Evolutionary conservation across 192 early-diverging fungal species (phyloP), one percentile per base, ranked within the genome.

Genomic region (Coemansia sp.): DNA sequence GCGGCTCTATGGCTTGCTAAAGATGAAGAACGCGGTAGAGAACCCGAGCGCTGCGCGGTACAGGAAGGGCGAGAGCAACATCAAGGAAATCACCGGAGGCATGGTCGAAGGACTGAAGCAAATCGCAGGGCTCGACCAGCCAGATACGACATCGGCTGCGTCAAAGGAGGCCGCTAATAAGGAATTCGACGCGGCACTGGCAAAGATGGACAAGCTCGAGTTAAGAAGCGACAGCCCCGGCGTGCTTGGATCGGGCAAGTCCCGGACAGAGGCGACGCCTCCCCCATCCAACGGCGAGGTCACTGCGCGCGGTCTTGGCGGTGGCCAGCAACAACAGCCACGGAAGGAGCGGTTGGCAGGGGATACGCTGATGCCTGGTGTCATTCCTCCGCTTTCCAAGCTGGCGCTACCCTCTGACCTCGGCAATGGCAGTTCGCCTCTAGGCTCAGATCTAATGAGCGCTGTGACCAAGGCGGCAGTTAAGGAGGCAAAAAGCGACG

Each of bases 1-100:
- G 63, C 85, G 93, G 27, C 85, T 99, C 29, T 96, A 93, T 70
- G 88, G 86, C 29, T 75, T 95, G 46, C 83, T 99, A 29, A 88
- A 92, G 75, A 79, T 82, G 75, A 85, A 85, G 72, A 85, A 77
- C 34, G 82, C 82, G 5, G 76, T 84, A 5, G 81, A 84, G 70
- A 78, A 78, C 27, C 73, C 76, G 6, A 46, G 57, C 41, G 60
- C 68, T 59, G 57, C 55, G 10, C 69, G 81, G 44, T 52, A 67
- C 60, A 65, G 68, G 36, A 82, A 72, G 64, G 60, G 66, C 60
- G 76, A 75, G 15, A 34, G 46, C 12, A 41, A 38, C 6, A 24
- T 59, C 20, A 78, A 74, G 66, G 61, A 72, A 10, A 54, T 74
- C 24, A 18, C 61, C 4, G 65, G 46, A 27, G 52, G 59, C 9